Evolutionary conservation across 2,329 filamentous ascomycete genomes (phyloP).

Genomic region (Cladophialophora chaetospira): DNA sequence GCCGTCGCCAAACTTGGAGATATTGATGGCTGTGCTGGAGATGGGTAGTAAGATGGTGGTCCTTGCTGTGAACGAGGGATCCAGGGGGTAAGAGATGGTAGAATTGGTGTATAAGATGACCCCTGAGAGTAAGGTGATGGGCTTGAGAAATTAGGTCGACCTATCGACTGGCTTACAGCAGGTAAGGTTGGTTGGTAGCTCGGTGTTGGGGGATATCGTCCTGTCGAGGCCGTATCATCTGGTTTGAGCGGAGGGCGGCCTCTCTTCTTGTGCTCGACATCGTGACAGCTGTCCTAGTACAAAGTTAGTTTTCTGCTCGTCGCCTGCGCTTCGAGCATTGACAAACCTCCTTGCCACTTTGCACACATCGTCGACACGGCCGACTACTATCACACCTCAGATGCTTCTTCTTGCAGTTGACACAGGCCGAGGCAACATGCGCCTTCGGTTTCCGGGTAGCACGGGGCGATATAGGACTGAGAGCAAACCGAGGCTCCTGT

Average conservation of each 20-base stretch:
- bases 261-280: slow-evolving; percentile 52
- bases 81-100: slow-evolving; percentile 21
- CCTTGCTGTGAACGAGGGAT: slow-evolving; percentile 13
- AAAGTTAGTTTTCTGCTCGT: slow-evolving; percentile 11
- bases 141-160: slow-evolving; percentile 15
- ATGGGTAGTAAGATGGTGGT: slow-evolving; percentile 13
- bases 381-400: slow-evolving; percentile 49
- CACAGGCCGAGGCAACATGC: slow-evolving; percentile 51
- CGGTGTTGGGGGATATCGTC: slow-evolving; percentile 5
- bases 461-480: slow-evolving; percentile 38
- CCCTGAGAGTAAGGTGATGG: slow-evolving; percentile 15
- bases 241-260: slow-evolving; percentile 30
- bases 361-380: slow-evolving; percentile 49
- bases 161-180: slow-evolving; percentile 8
- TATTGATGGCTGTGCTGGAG: slow-evolving; percentile 28
- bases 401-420: slow-evolving; percentile 54
- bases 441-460: slow-evolving; percentile 49
- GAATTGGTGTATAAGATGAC: slow-evolving; percentile 7
- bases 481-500: slow-evolving; percentile 20
- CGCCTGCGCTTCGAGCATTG: neutral
- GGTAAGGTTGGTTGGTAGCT: slow-evolving; percentile 13
- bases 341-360: slow-evolving; percentile 50
- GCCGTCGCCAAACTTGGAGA: slow-evolving; percentile 29
- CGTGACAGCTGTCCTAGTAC: slow-evolving; percentile 46
- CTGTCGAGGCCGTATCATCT: slow-evolving; percentile 18